A percentile compares a stretch with the other conserved stretches of the same genome.
Conservation (phyloP, 1,284 basidiomycete species). For the Mycosarcoma maydis region DNA sequence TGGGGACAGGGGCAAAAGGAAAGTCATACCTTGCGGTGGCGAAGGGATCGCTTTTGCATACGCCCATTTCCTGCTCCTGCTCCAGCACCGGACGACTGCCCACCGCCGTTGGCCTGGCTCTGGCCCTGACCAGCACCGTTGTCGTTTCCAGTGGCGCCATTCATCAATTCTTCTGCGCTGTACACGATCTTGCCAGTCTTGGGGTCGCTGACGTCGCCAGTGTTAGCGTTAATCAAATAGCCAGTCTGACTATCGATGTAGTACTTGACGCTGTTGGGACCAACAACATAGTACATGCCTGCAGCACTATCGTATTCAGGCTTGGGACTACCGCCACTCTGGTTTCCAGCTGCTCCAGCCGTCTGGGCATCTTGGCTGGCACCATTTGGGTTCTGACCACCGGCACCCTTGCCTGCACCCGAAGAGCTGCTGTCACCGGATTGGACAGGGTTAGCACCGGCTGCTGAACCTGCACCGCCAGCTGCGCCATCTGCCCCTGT, state of each 20-base stretch:
- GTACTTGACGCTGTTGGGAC: conserved; percentile 1
- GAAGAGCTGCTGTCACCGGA: neutral
- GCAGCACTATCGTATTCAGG: conserved; percentile 1
- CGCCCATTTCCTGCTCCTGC: neutral
- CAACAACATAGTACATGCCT: conserved; percentile 8
- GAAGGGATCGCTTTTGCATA: conserved; percentile 25
- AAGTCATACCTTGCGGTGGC: conserved; percentile 38
- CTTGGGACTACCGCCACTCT: neutral
- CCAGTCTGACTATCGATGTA: conserved; percentile 23
- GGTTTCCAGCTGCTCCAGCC: neutral
- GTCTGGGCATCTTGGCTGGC: neutral
- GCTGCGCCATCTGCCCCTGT: neutral
- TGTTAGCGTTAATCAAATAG: conserved; percentile 21
- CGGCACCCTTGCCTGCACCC: neutral
- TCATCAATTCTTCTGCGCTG: neutral
- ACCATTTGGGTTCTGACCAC: neutral
- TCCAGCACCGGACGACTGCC: neutral
- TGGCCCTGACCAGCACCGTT: neutral
- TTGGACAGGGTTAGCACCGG: neutral
- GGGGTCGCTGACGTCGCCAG: conserved; percentile 25
- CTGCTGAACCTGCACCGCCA: neutral
- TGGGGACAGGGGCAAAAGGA: neutral
- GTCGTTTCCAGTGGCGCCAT: neutral
- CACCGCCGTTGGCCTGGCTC: neutral
- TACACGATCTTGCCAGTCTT: conserved; percentile 25